Evolutionary conservation across 208 protist genomes (phyloP), one percentile per base, ranked within the genome.

Genomic region (Leishmania braziliensis): DNA sequence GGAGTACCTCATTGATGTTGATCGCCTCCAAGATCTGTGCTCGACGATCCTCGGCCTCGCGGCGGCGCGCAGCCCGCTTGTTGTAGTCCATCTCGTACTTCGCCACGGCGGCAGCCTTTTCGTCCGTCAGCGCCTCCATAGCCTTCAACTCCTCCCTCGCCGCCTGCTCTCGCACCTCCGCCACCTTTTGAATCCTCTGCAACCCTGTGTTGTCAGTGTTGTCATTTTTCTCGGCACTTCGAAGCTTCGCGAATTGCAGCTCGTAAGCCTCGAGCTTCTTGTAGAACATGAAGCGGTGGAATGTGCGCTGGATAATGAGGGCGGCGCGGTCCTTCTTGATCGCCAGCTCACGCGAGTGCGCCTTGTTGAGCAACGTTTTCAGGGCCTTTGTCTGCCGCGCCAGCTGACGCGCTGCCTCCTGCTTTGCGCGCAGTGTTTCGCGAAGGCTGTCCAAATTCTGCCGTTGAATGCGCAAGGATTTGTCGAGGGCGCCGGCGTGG

Each of bases 391-490:
- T 88, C 63, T 97, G 90, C 46, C 80, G 79, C 77, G 90, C 90
- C 48, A 95, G 83, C 66, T 82, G 80, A 84, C 93, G 90, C 2
- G 92, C 90, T 56, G 79, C 70, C 48, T 90, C 86, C 78, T 94
- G 84, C 86, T 97, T 97, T 39, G 87, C 77, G 48, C 86, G 86
- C 62, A 97, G 88, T 9, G 92, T 89, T 70, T 95, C 89, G 9
- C 90, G 86, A 9, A 97, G 89, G 16, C 85, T 90, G 75, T 97
- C 94, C n/a, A 97, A 88, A 76, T 93, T 97, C 79, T 95, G 91
- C 10, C 90, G 92, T 77, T 96, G 92, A 80, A 92, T 93, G 74
- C 89, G 90, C 60, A 94, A 90, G 36, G 90, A 84, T 56, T 95
- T 92, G 79, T 92, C 91, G 43, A 97, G 87, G 54, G 90, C 90